Evolutionary conservation across 306 rosid genomes (phyloP).

Genomic region (Medicago lupulina): DNA sequence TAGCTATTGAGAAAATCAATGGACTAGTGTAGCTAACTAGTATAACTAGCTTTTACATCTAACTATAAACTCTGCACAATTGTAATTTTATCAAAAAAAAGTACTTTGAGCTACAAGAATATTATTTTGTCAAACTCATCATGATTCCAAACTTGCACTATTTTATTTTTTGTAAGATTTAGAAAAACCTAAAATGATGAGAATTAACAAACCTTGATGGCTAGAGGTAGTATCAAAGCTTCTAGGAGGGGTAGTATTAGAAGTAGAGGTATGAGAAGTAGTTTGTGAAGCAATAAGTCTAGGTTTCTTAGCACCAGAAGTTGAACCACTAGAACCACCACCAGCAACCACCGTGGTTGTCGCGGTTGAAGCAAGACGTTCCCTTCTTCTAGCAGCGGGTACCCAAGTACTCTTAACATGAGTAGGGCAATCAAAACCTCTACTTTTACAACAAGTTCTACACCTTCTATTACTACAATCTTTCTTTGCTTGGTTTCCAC

Average conservation of each 20-base stretch:
- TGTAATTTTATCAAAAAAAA: background rate
- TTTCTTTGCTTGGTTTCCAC: conserved; percentile 96
- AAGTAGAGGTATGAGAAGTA: conserved; percentile 85
- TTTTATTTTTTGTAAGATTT: background rate
- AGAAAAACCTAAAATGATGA: background rate
- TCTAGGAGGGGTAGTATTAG: conserved; percentile 93
- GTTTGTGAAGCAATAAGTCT: conserved; percentile 78
- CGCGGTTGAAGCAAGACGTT: conserved; percentile 58
- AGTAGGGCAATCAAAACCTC: conserved; percentile 87
- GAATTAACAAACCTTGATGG: conserved; percentile 71
- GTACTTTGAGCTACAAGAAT: no score
- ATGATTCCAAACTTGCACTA: background rate
- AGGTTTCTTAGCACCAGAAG: conserved; percentile 83
- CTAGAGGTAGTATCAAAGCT: conserved; percentile 93
- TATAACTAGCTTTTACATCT: no score
- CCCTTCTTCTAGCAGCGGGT: conserved; percentile 86
- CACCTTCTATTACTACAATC: conserved; percentile 85
- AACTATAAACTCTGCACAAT: no score
- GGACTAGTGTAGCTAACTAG: no score
- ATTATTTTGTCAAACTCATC: background rate
- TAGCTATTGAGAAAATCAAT: no score
- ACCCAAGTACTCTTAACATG: conserved; percentile 99
- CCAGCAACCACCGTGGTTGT: conserved; percentile 33
- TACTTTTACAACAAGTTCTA: conserved; percentile 91
- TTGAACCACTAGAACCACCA: conserved; percentile 71